Percentiles rank a stretch among this genome's conserved stretches.
Conservation (phyloP, 2,329 filamentous ascomycete genomes). For the Scolecobasidium constrictum region DNA sequence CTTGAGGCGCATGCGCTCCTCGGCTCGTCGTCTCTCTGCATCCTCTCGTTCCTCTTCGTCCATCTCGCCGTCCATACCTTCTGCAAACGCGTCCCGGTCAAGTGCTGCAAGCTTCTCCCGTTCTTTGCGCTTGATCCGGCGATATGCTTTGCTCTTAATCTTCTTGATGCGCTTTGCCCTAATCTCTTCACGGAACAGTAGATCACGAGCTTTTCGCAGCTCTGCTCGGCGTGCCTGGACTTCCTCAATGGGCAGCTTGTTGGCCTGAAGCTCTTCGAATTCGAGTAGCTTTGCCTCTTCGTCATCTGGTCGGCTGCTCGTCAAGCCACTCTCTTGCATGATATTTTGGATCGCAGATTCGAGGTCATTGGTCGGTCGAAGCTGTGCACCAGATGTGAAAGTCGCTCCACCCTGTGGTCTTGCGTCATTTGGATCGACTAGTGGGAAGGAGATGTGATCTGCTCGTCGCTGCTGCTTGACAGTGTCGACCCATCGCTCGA, state of each 20-base stretch:
- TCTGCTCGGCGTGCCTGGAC: slow-evolving; percentile 62
- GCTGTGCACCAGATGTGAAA: slow-evolving; percentile 46
- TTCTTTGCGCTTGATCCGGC: slow-evolving; percentile 80
- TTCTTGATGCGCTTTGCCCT: slow-evolving; percentile 91
- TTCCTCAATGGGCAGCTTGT: slow-evolving; percentile 62
- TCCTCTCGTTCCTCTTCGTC: slow-evolving; percentile 53
- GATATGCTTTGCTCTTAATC: slow-evolving; percentile 96
- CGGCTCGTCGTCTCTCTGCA: slow-evolving; percentile 64
- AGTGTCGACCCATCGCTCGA: slow-evolving; percentile 87
- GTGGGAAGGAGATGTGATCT: slow-evolving; percentile 80
- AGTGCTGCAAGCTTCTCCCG: slow-evolving; percentile 47
- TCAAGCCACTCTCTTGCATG: slow-evolving; percentile 75
- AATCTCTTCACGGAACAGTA: slow-evolving; percentile 80
- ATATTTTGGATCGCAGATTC: slow-evolving; percentile 81
- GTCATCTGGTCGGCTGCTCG: slow-evolving; percentile 46
- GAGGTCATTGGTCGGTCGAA: slow-evolving; percentile 64
- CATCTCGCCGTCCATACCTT: slow-evolving; percentile 37
- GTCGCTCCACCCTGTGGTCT: slow-evolving; percentile 51
- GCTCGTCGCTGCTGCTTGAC: slow-evolving; percentile 89
- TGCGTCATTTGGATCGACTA: slow-evolving; percentile 59
- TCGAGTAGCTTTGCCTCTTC: slow-evolving; percentile 56
- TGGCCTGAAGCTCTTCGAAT: slow-evolving; percentile 57
- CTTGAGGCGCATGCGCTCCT: slow-evolving; percentile 74
- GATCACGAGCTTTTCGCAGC: slow-evolving; percentile 68
- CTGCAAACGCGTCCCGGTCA: slow-evolving; percentile 48